Evolutionary conservation across 2,329 filamentous ascomycete species (phyloP).

Genomic region (Beauveria sp.): DNA sequence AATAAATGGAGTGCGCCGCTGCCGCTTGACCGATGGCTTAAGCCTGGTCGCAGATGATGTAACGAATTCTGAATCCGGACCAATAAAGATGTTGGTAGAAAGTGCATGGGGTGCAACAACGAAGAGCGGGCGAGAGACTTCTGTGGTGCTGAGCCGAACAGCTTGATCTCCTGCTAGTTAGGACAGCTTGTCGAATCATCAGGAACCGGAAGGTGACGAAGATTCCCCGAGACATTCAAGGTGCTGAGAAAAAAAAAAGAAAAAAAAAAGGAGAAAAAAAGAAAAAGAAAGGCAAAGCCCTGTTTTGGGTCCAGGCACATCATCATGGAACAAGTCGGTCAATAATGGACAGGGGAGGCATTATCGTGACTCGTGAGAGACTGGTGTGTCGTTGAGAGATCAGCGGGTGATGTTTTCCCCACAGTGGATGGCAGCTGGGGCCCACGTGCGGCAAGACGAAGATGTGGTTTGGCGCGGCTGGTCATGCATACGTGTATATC

Average conservation of each 20-base stretch:
- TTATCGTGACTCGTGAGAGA: not conserved
- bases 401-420: not conserved
- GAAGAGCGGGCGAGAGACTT: not conserved
- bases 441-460: slow-evolving; percentile 23
- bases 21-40: no score
- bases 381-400: not conserved
- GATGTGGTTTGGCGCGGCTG: slow-evolving; percentile 13
- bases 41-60: no score
- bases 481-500: not conserved
- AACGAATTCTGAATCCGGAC: no score
- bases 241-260: no score
- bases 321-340: not conserved
- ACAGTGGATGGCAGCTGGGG: not conserved
- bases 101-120: not conserved
- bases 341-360: not conserved
- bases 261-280: no score
- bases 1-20: no score
- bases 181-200: not conserved
- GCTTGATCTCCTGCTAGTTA: not conserved
- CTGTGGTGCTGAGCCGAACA: not conserved
- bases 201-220: not conserved
- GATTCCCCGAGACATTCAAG: not conserved
- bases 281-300: no score
- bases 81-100: no score
- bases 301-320: not conserved